Conservation (phyloP, 345 rosid species). For the Orychophragmus violaceus region DNA sequence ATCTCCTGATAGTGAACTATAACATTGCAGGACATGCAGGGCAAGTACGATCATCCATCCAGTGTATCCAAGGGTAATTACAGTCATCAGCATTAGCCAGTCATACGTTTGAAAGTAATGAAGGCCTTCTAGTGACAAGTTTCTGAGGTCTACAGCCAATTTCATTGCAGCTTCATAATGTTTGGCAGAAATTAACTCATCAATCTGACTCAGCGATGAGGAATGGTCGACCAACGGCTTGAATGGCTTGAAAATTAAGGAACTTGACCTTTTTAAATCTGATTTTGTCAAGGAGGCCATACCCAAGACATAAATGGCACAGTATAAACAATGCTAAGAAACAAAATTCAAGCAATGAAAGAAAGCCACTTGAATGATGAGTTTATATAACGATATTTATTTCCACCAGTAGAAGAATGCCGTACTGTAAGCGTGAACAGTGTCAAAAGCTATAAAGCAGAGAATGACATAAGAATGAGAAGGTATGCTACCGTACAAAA, state of each 20-base stretch:
- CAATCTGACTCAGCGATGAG: constrained; percentile 49
- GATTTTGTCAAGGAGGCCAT: constrained; percentile 45
- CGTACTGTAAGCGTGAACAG: constrained; percentile 4
- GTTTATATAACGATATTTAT: neutral
- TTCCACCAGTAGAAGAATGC: neutral
- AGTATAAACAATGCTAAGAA: neutral
- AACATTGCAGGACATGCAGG: constrained; percentile 80
- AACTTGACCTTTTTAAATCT: constrained; percentile 73
- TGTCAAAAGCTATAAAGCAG: constrained; percentile 7
- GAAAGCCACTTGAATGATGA: neutral
- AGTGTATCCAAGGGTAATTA: constrained; percentile 74
- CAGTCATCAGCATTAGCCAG: constrained; percentile 91
- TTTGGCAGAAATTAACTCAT: constrained; percentile 46
- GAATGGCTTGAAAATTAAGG: constrained; percentile 77
- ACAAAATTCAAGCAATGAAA: neutral
- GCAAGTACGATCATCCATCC: constrained; percentile 89
- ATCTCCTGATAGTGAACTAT: constrained; percentile 58
- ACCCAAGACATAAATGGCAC: neutral
- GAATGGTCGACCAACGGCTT: constrained; percentile 53
- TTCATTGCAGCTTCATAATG: constrained; percentile 64
- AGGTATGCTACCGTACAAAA: neutral
- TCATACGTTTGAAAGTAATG: constrained; percentile 96
- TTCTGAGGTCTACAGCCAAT: constrained; percentile 64
- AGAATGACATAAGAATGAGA: no score
- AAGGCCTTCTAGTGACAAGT: constrained; percentile 79